phyloP scores from a whole-genome alignment of 768 basidiomycete species.

The Lactifluus hygrophoroides region DNA sequence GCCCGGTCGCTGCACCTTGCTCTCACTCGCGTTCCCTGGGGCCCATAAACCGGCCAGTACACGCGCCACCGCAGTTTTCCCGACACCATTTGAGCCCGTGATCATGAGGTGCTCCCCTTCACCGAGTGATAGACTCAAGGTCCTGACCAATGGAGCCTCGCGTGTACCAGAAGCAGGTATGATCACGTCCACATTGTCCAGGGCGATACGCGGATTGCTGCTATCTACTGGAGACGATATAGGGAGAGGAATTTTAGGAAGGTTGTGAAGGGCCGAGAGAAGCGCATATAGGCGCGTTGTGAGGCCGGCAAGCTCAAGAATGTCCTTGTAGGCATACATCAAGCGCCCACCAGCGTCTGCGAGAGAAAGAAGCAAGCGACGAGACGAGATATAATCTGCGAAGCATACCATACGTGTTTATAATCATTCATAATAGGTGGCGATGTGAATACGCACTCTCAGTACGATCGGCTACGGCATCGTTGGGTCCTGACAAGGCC shows the following conservation, averaged over 20 bases:
- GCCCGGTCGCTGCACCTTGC: constrained; percentile 24
- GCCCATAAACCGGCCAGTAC: constrained; percentile 90
- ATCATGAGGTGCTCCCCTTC: constrained; percentile 87
- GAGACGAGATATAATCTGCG: constrained; percentile 84
- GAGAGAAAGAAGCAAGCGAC: constrained; percentile 84
- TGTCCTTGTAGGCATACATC: constrained; percentile 96
- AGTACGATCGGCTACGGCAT: constrained; percentile 40
- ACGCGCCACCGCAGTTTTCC: constrained; percentile 83
- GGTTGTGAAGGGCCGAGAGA: constrained; percentile 74
- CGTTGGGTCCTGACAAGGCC: constrained; percentile 18
- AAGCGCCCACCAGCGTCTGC: constrained; percentile 92
- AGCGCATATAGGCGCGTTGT: constrained; percentile 86
- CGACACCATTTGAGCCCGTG: constrained; percentile 87
- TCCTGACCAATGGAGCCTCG: constrained; percentile 45
- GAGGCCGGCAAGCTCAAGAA: constrained; percentile 90
- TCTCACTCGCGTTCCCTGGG: constrained; percentile 32
- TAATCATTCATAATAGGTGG: too few species aligned
- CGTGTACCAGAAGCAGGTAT: constrained; percentile 33
- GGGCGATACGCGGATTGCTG: constrained; percentile 39
- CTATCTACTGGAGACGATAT: constrained; percentile 27
- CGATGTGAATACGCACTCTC: constrained; percentile 31
- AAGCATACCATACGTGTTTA: neutral
- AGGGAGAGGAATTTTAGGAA: constrained; percentile 49
- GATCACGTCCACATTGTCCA: constrained; percentile 64
- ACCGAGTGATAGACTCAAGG: constrained; percentile 53